Percentiles rank a stretch among this genome's conserved stretches.
Conservation (phyloP, 192 early-diverging fungal genomes). For the Backusella liffmaniae region DNA sequence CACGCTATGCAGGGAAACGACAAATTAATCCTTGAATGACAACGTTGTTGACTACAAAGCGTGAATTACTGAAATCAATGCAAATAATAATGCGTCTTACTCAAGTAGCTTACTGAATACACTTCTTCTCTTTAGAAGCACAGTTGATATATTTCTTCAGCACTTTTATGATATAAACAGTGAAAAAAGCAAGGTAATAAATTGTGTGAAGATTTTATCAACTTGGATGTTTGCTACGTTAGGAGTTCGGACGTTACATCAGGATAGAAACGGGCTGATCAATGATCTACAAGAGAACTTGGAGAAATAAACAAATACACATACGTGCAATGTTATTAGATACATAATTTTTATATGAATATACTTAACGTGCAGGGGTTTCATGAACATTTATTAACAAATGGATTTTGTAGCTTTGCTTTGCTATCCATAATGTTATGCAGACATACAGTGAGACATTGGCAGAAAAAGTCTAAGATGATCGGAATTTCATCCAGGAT, state of each 20-base stretch:
- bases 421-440: background rate
- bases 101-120: background rate
- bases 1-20: background rate
- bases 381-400: background rate
- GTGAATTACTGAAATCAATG: too few relatives aligned
- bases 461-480: background rate
- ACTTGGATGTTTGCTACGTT: background rate
- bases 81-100: too few relatives aligned
- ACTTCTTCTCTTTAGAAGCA: background rate
- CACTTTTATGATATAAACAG: background rate
- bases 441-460: background rate
- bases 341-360: background rate
- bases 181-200: background rate
- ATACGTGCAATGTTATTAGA: background rate
- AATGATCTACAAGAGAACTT: background rate
- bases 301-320: background rate
- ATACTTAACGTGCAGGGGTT: background rate
- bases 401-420: background rate
- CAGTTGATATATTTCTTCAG: background rate
- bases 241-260: background rate
- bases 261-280: background rate
- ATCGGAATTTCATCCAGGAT: background rate
- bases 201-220: background rate
- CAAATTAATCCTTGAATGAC: background rate
- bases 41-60: background rate